Evolutionary conservation across 495 filamentous ascomycete species (phyloP), one percentile per base, ranked within the genome.

Genomic region (Penicillium salamii): DNA sequence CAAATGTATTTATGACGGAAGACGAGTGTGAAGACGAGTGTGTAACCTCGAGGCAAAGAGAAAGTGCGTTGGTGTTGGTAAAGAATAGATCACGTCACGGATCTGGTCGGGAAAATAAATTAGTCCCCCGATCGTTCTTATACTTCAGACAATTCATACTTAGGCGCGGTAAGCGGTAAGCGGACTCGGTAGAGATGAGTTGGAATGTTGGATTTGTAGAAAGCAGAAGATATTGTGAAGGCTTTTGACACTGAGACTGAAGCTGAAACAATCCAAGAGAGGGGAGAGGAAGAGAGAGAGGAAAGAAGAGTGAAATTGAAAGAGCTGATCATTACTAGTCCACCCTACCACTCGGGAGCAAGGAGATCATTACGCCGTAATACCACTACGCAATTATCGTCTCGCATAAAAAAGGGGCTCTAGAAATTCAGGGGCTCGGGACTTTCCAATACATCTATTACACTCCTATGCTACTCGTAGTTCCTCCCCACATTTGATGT

Each of bases 281-380:
- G n/a, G 33, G 37, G 34, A 35, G 44, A n/a, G n/a, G 21, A 46
- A 49, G 24, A 20, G 50, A 50, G 55, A 50, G 54, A 48, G 31
- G 35, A 49, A 29, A 46, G 35, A 18, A 28, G 43, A 39, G 29
- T 32, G 29, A 32, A 32, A 32, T 32, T 32, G 29, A 32, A 32
- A 32, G 29, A 32, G 29, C 29, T 32, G 48, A 50, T 41, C 39
- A 50, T 50, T 32, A 13, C 29, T 32, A 32, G 12, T 29, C 31
- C 32, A 50, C 34, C 3, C 29, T 32, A 32, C 23, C 4, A 26
- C 23, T 32, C 29, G 29, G 29, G 29, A 32, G 29, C 29, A 32
- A 32, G 29, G 29, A 32, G 29, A 32, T 32, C 29, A 32, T 32
- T 32, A 32, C 29, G 12, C 5, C 29, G 29, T 32, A 32, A 32